Conservation (phyloP, 129 eudicot genomes). For the Centella asiatica region DNA sequence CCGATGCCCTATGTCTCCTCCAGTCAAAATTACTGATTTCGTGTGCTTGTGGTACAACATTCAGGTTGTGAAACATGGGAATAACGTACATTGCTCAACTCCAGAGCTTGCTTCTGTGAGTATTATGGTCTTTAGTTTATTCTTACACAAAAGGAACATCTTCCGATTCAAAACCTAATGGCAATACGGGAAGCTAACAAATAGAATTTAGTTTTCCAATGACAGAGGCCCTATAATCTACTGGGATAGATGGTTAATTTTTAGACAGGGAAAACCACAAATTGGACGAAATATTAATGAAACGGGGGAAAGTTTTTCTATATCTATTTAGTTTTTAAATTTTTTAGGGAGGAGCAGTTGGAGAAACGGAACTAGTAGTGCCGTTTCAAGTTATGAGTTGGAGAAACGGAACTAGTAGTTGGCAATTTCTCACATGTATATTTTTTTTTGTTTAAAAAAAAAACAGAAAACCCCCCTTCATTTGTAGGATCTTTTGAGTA, state of each 20-base stretch:
- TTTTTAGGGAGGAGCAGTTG: too few species aligned
- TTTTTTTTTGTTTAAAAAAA: too few species aligned
- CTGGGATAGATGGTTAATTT: background rate
- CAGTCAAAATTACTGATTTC: conserved; percentile 14
- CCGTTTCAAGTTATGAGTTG: too few species aligned
- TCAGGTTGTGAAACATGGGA: conserved; percentile 89
- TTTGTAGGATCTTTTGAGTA: too few species aligned
- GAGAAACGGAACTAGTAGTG: too few species aligned
- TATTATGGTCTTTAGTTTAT: conserved; percentile 8
- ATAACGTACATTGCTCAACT: conserved; percentile 88
- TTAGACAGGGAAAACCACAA: background rate
- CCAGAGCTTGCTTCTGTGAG: conserved; percentile 96
- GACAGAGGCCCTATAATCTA: background rate
- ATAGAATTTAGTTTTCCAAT: too few species aligned
- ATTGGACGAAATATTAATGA: background rate
- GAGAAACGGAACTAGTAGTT: too few species aligned
- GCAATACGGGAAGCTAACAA: too few species aligned
- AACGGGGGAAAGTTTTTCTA: too few species aligned
- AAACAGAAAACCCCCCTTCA: too few species aligned
- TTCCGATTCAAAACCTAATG: background rate
- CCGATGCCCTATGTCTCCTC: conserved; percentile 9
- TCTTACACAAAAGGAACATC: background rate
- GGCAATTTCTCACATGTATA: too few species aligned
- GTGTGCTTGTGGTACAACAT: conserved; percentile 7
- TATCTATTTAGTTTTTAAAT: too few species aligned